phyloP scores from a whole-genome alignment of 257 asterid genomes.

The Solanum commersonii region DNA sequence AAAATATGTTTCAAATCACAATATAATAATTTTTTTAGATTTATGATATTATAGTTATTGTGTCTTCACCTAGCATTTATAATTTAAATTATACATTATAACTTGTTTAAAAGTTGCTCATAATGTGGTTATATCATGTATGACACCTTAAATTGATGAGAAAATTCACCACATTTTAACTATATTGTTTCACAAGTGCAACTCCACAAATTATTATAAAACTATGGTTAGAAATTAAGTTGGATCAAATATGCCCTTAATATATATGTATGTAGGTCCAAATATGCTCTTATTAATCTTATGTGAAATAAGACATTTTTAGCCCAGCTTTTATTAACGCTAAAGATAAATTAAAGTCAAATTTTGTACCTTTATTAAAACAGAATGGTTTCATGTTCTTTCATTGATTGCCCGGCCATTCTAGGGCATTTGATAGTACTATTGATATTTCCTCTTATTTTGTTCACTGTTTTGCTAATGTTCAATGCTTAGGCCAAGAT shows the following conservation, averaged over 20 bases:
- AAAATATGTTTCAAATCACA: not conserved
- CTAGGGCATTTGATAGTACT: not conserved
- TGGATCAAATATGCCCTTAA: not conserved
- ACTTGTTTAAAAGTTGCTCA: not conserved
- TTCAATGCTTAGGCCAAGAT: conserved; percentile 30
- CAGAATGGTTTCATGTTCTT: not conserved
- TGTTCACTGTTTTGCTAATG: not conserved
- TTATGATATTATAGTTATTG: not conserved
- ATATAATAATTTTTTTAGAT: not conserved
- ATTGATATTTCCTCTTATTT: not conserved
- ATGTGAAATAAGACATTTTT: not conserved
- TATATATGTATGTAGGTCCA: not conserved
- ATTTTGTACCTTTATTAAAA: too few relatives aligned
- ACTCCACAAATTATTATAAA: not conserved
- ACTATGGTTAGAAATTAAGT: not conserved
- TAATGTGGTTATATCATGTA: not conserved
- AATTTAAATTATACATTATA: not conserved
- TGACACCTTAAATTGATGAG: not conserved
- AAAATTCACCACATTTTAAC: not conserved
- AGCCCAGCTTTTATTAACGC: not conserved
- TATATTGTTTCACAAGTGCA: not conserved
- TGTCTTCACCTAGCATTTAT: not conserved
- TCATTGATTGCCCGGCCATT: not conserved
- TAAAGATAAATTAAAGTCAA: too few relatives aligned
- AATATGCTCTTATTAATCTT: not conserved